These are phyloP conservation scores for Scheffersomyces amazonensis DNA, from an alignment of 805 yeast species.

Conservation along the genomic window DNA sequence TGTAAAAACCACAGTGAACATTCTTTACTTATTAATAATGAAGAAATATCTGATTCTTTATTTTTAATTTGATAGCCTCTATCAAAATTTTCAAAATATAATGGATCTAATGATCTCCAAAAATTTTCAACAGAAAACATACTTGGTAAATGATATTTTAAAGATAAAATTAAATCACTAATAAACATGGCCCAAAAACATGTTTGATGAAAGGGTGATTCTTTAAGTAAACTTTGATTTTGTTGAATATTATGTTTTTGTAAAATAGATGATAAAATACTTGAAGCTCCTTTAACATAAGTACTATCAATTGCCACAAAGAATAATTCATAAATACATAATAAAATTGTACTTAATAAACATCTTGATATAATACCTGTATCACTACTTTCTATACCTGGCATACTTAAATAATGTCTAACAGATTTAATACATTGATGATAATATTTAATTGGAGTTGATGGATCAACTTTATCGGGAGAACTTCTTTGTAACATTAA, in stretches of 20 bases:
- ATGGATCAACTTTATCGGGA: constrained; percentile 26
- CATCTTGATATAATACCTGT: constrained; percentile 32
- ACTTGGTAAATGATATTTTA: constrained; percentile 27
- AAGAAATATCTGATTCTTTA: not conserved
- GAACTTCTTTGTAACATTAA: constrained; percentile 27
- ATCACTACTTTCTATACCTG: constrained; percentile 19
- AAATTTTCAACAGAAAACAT: constrained; percentile 28
- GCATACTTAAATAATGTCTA: constrained; percentile 25
- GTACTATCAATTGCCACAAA: constrained; percentile 36
- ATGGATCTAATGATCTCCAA: constrained; percentile 33
- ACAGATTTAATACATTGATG: constrained; percentile 32
- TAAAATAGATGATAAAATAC: constrained; percentile 28
- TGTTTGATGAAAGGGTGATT: constrained; percentile 27
- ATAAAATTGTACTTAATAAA: constrained; percentile 32
- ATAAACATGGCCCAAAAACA: constrained; percentile 37
- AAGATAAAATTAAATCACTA: constrained; percentile 33
- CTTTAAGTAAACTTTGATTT: constrained; percentile 19
- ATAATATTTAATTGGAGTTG: constrained; percentile 34
- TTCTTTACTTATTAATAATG: constrained; percentile 10
- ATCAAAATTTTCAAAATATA: constrained; percentile 21
- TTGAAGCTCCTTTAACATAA: constrained; percentile 36
- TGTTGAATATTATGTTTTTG: constrained; percentile 10
- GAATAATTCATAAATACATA: constrained; percentile 38
- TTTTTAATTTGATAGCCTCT: constrained; percentile 6
- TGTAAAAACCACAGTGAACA: constrained; percentile 36